A percentile compares a stretch with the other conserved stretches of the same genome.
Conservation (phyloP, 345 rosid genomes). For the Corymbia maculata region DNA sequence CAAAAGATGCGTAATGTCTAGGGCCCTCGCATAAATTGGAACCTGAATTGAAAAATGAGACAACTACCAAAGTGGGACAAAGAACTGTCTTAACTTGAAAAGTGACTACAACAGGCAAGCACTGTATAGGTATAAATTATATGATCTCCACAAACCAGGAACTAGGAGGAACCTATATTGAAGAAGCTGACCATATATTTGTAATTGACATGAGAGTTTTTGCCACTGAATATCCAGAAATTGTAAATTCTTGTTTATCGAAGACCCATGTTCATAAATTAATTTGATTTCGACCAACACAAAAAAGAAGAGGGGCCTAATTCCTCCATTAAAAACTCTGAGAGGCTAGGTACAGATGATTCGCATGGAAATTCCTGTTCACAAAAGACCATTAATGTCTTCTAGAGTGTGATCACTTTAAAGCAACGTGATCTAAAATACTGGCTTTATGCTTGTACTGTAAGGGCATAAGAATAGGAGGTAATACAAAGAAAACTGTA, state of each 20-base stretch:
- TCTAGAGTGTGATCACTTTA: not conserved
- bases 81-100: not conserved
- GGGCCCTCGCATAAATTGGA: constrained; percentile 89
- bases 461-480: not conserved
- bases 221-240: not conserved
- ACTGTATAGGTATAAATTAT: not conserved
- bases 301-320: not conserved
- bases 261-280: not conserved
- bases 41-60: constrained; percentile 28
- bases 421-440: not conserved
- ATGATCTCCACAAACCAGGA: not conserved
- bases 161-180: not conserved
- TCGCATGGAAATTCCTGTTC: not conserved
- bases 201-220: not conserved
- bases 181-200: not conserved
- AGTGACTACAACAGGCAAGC: not conserved
- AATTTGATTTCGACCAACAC: not conserved
- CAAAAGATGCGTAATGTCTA: constrained; percentile 72
- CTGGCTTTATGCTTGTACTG: not conserved
- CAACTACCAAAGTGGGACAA: not conserved
- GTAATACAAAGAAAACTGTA: not conserved
- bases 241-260: not conserved
- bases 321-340: not conserved
- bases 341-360: not conserved
- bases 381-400: not conserved